Evolutionary conservation across 78 protist genomes (phyloP).

Genomic region (Reticulomyxa filosa): DNA sequence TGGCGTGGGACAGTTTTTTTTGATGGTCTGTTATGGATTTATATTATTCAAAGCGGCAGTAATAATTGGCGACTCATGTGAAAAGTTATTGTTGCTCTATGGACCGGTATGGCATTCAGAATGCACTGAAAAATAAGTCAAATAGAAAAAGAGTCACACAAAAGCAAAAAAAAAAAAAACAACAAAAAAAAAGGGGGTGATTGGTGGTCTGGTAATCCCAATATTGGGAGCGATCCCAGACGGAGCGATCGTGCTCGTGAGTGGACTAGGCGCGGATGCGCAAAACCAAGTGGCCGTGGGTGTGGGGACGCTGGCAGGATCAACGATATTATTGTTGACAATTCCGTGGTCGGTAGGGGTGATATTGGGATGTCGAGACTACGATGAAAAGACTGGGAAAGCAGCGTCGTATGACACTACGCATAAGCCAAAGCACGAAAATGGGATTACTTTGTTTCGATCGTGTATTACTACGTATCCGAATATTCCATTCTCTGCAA

Average conservation of each 20-base stretch:
- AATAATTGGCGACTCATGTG: too few relatives aligned
- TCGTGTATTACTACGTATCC: background rate
- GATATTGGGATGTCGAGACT: background rate
- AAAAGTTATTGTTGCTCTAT: too few relatives aligned
- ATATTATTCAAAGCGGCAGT: too few relatives aligned
- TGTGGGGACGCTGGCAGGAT: conserved; percentile 18
- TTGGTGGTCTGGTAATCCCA: conserved; percentile 12
- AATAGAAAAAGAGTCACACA: too few relatives aligned
- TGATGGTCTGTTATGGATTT: too few relatives aligned
- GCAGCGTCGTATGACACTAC: background rate
- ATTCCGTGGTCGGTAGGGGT: background rate
- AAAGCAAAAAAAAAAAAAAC: too few relatives aligned
- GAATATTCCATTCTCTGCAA: background rate
- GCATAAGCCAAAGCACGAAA: background rate
- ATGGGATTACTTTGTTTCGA: background rate
- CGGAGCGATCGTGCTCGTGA: conserved; percentile 4
- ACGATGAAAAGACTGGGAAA: background rate
- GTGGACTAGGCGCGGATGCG: conserved; percentile 5
- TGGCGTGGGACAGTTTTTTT: too few relatives aligned
- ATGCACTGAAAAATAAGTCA: too few relatives aligned
- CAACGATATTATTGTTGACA: conserved; percentile 13
- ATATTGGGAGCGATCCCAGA: conserved; percentile 14
- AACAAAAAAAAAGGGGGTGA: too few relatives aligned
- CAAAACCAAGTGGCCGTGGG: conserved; percentile 10
- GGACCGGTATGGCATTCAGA: too few relatives aligned